Base-by-base conservation (phyloP, 2,329 filamentous ascomycete genomes). In the Epichloe elymi region DNA sequence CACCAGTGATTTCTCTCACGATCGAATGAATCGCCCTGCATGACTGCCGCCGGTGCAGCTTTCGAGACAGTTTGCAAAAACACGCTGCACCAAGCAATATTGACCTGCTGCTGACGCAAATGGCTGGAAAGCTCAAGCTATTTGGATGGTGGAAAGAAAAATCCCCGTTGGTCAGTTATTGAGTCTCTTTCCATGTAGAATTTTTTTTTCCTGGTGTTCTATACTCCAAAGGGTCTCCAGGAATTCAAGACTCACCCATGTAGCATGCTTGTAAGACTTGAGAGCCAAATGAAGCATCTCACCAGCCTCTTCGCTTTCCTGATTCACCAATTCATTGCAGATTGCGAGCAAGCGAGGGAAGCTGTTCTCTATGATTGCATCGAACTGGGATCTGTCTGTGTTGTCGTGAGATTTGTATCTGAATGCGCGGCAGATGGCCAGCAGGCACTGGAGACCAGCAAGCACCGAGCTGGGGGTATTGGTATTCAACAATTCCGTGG, bases 231-330 rank as follows among this genome's bases (percentile, higher is more conserved):
- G 30, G 30, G 11, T 30, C 30, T 30, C 42, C 15, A 33, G n/a
- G n/a, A 30, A n/a, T 36, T 10, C 30, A 3, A 30, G 19, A 41
- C 48, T 48, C 65, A 95, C 87, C 76, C 94, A 98, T 62, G 94
- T 95, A 46, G 93, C 90, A 71, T 98, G 91, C 73, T 98, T 98
- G 72, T 95, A 98, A 38, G 89, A 85, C 74, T 98, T 98, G 63
- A 98, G 78, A 51, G 94, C 88, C 53, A 94, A 84, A 65, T 94
- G 86, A 59, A 98, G 75, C 86, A 98, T 97, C 72, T 97, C 93
- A 53, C 88, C 91, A 17, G 91, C 93, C 70, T 98, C 93, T 59
- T 94, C 75, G 65, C 88, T 95, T 64, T 87, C 87, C 72, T 97
- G 90, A 58, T 88, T 85, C 44, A 95, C 85, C 60, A 97, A 73